Conservation (phyloP, 2,329 filamentous ascomycete genomes). For the Immersiporthe knoxdaviesiana region DNA sequence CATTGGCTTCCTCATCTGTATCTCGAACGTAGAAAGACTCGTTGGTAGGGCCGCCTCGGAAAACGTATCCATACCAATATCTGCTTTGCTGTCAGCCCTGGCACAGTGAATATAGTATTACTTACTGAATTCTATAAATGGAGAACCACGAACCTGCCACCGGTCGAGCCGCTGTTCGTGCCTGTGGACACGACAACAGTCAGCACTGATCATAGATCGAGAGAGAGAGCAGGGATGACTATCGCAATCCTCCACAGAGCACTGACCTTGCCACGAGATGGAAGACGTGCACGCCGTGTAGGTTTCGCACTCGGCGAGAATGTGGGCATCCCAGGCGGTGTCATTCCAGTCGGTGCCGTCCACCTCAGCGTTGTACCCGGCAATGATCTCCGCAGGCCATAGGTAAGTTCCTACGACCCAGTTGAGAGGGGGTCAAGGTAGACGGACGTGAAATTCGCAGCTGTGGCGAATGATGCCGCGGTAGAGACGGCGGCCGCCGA, state of each 20-base stretch:
- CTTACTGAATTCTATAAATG: not conserved
- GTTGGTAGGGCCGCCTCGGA: conserved; percentile 22
- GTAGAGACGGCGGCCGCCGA: conserved; percentile 1
- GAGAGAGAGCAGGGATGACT: no score
- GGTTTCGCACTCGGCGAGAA: conserved; percentile 20
- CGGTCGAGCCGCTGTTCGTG: conserved; percentile 25
- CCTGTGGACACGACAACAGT: not conserved
- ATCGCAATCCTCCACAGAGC: not conserved
- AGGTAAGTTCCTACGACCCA: conserved; percentile 25
- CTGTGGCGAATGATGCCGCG: conserved; percentile 17
- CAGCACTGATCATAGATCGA: not conserved
- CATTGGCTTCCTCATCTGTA: conserved; percentile 3
- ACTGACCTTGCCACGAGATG: conserved; percentile 23
- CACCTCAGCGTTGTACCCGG: conserved; percentile 21
- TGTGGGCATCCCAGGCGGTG: conserved; percentile 17
- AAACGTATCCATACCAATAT: conserved; percentile 29
- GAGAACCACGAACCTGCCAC: conserved; percentile 12
- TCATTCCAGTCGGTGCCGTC: conserved; percentile 17
- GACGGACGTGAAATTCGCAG: conserved; percentile 24
- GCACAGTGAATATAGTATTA: not conserved
- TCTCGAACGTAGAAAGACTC: conserved; percentile 24
- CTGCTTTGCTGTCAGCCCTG: conserved; percentile 6
- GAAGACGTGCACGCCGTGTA: conserved; percentile 26
- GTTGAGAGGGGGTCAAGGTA: conserved; percentile 23
- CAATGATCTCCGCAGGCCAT: conserved; percentile 25